Evolutionary conservation across 2,329 filamentous ascomycete species (phyloP).

Genomic region (Zymoseptoria brevis): DNA sequence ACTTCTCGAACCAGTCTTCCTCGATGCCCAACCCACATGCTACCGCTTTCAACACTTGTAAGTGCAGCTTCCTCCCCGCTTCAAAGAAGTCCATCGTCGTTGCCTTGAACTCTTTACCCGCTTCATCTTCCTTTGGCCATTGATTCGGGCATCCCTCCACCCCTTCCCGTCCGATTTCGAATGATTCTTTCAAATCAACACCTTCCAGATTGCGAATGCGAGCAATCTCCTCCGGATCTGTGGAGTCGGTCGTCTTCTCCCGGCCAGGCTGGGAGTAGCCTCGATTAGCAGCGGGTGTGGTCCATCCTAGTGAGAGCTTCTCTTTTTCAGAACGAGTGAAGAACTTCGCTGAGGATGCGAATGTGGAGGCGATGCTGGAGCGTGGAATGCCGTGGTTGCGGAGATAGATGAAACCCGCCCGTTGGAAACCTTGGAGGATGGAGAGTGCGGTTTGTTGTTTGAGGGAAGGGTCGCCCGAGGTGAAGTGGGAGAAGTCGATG

Average conservation of each 20-base stretch:
- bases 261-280: constrained; percentile 46
- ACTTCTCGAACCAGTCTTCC: constrained; percentile 72
- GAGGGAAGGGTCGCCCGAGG: constrained; percentile 46
- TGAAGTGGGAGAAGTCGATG: constrained; percentile 67
- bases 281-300: constrained; percentile 42
- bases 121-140: constrained; percentile 60
- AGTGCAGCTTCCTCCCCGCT: constrained; percentile 66
- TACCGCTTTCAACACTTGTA: constrained; percentile 58
- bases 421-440: constrained; percentile 73
- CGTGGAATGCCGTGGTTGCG: constrained; percentile 66
- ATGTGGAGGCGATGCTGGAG: constrained; percentile 27
- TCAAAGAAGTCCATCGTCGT: constrained; percentile 68
- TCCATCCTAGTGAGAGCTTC: constrained; percentile 63
- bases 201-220: constrained; percentile 44
- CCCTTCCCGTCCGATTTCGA: constrained; percentile 55
- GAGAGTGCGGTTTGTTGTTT: constrained; percentile 50
- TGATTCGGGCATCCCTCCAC: constrained; percentile 61
- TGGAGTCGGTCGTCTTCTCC: constrained; percentile 60
- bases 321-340: constrained; percentile 55
- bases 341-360: constrained; percentile 54
- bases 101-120: constrained; percentile 59
- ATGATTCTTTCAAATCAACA: constrained; percentile 49
- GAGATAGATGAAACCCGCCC: constrained; percentile 82
- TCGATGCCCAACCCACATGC: constrained; percentile 56
- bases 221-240: constrained; percentile 50